Evolutionary conservation across 352 stramenopile species (phyloP).

Genomic region (Globisporangium spiculum): DNA sequence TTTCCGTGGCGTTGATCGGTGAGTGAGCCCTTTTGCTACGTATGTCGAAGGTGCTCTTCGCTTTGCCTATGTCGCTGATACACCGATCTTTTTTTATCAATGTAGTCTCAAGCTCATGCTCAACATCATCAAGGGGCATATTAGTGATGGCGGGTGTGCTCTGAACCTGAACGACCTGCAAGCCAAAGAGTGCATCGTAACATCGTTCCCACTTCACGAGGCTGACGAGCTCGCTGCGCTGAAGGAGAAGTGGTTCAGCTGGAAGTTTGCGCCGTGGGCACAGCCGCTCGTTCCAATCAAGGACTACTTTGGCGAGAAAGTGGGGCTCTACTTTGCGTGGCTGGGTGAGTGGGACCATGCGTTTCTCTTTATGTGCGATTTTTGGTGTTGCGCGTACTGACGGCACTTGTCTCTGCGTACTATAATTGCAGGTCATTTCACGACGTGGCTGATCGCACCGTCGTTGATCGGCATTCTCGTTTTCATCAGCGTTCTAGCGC

Average conservation of each 20-base stretch:
- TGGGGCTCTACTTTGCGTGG: conserved; percentile 98
- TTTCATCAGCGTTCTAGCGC: conserved; percentile 77
- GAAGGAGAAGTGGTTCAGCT: conserved; percentile 63
- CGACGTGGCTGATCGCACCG: conserved; percentile 91
- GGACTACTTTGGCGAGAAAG: conserved; percentile 86
- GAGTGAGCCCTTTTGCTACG: conserved; percentile 1
- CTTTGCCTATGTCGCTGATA: neutral
- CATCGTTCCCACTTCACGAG: conserved; percentile 61
- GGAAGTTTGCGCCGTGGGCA: conserved; percentile 50
- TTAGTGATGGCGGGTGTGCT: conserved; percentile 52
- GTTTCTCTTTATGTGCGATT: neutral
- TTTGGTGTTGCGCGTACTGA: neutral
- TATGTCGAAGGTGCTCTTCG: neutral
- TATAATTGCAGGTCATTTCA: conserved; percentile 77
- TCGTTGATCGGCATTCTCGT: conserved; percentile 87
- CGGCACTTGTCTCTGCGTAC: neutral
- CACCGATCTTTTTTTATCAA: neutral
- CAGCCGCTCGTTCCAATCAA: conserved; percentile 68
- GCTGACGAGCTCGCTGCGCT: conserved; percentile 42
- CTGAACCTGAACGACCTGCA: conserved; percentile 55
- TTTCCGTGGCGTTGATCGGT: conserved; percentile 71
- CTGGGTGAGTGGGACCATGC: conserved; percentile 46
- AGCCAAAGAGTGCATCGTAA: conserved; percentile 56
- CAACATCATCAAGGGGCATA: conserved; percentile 59
- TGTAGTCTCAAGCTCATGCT: conserved; percentile 67